Evolutionary conservation across 768 basidiomycete species (phyloP).

Genomic region (Phlebiopsis gigantea): DNA sequence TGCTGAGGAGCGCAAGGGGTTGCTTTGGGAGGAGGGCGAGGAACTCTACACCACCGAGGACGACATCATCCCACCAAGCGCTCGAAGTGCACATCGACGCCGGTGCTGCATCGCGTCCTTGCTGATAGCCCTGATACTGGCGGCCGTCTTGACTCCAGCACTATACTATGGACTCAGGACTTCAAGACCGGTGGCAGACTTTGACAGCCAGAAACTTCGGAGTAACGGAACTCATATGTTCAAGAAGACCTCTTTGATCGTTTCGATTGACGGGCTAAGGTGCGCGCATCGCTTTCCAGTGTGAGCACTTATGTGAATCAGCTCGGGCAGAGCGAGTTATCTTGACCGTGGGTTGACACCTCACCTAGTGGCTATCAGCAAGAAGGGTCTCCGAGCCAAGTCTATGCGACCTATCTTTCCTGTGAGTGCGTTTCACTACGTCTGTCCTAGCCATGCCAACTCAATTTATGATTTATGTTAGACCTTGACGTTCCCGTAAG

Average conservation of each 20-base stretch:
- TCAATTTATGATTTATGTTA: constrained; percentile 22
- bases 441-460: constrained; percentile 1
- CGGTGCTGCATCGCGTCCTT: constrained; percentile 1
- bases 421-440: constrained; percentile 35
- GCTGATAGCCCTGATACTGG: constrained; percentile 10
- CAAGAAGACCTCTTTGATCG: constrained; percentile 73
- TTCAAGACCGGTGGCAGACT: constrained; percentile 16
- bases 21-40: constrained; percentile 14
- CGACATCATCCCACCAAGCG: not conserved
- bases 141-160: constrained; percentile 7
- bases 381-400: constrained; percentile 82
- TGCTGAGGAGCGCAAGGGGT: constrained; percentile 18
- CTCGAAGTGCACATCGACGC: not conserved
- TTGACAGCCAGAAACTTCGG: constrained; percentile 38
- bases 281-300: constrained; percentile 22
- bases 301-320: not conserved
- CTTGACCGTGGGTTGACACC: constrained; percentile 83
- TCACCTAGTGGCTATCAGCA: constrained; percentile 73
- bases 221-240: constrained; percentile 85
- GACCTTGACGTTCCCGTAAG: constrained; percentile 90
- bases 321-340: constrained; percentile 65
- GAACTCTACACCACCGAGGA: not conserved
- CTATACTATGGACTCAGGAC: constrained; percentile 1
- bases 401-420: constrained; percentile 87
- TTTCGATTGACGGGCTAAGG: constrained; percentile 87